Evolutionary conservation across 2,329 filamentous ascomycete species (phyloP).

Genomic region (Chaetomiaceae sp.): DNA sequence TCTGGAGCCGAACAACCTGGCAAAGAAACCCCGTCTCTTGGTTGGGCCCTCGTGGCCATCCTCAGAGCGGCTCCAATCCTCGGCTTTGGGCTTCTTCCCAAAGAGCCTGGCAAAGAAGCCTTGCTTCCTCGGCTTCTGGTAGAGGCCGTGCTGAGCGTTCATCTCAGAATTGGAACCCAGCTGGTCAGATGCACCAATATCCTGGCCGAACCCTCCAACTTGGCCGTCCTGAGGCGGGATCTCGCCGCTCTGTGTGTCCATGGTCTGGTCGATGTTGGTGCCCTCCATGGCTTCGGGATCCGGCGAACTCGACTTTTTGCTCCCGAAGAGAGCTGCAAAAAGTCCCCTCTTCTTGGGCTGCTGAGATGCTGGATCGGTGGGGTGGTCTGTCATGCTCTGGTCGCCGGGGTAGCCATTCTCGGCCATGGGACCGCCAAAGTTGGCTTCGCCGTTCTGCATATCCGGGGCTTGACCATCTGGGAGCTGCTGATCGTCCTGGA

Average conservation of each 20-base stretch:
- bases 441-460: not conserved
- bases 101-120: conserved; percentile 10
- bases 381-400: not conserved
- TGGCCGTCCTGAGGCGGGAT: not conserved
- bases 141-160: not conserved
- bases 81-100: not conserved
- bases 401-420: not conserved
- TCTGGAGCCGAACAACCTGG: not conserved
- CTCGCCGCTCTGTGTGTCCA: not conserved
- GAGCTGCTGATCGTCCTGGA: not conserved
- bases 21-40: not conserved
- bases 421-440: not conserved
- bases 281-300: not conserved
- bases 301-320: not conserved
- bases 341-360: conserved; percentile 11
- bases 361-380: not conserved
- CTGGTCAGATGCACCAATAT: no score
- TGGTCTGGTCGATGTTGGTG: not conserved
- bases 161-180: no score
- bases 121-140: not conserved
- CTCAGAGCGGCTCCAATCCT: not conserved
- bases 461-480: not conserved
- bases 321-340: not conserved
- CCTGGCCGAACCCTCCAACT: not conserved
- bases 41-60: not conserved